Base-by-base conservation (phyloP, 768 basidiomycete genomes). In the Tulasnella sp. region DNA sequence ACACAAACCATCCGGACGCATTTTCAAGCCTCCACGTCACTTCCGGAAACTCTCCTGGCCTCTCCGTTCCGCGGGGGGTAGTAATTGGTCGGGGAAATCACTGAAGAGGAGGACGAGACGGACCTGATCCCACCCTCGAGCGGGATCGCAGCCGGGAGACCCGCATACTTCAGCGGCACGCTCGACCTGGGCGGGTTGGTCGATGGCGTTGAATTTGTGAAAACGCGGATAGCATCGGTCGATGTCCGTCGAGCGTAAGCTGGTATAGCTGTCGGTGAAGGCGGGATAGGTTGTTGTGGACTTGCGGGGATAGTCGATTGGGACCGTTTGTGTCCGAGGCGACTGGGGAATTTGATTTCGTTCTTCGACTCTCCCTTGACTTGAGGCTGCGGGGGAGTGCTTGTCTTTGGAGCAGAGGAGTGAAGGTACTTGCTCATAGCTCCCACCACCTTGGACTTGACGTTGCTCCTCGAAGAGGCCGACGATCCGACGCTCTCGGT, bases 401-500 rank as follows among this genome's bases (percentile, higher is more conserved):
- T n/a, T 54, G 20, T 9, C 50, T 22, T 69, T 8, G 64, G 14
- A 31, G 28, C 14, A 7, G 31, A 69, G 5, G 64, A 69, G 34
- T 69, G 64, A 16, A 69, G 64, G 28, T 69, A 69, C 28, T 69
- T 69, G 64, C 4, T 69, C 64, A 69, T 69, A 37, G 64, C 64
- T 69, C 64, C 64, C 28, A 69, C 31, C 31, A 69, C 64, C 18
- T 69, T 69, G 1, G 64, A n/a, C 64, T 69, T 69, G 64, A 69
- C 64, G 28, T n/a, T 34, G 64, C 9, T 28, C 31, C 34, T 69
- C 14, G 64, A 69, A 28, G 64, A 69, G 3, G 64, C 16, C 31
- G 64, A 60, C 28, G 24, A n/a, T 31, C 16, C 58, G 58, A 60
- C 58, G 24, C 58, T 60, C 28, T 24, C 58, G 1, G 58, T 11